These are phyloP conservation scores for Talaromyces verruculosus DNA, from an alignment of 2,329 filamentous ascomycete species.

Conservation along the genomic window DNA sequence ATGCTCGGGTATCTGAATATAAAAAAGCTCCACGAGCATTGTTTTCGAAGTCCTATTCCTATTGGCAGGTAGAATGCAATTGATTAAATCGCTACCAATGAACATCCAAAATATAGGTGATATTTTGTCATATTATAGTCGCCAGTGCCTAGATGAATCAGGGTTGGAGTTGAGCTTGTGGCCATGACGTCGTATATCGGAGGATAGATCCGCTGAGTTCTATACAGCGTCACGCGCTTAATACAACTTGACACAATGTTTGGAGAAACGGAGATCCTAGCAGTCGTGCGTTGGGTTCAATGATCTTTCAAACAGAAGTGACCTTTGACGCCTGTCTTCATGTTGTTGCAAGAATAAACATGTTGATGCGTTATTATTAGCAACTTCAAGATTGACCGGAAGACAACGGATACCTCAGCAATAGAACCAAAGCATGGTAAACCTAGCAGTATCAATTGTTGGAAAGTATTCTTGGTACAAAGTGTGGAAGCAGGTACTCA, in stretches of 20 bases:
- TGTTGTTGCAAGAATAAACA: not conserved
- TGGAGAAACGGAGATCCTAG: not conserved
- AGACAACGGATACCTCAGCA: not conserved
- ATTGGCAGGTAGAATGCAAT: not conserved
- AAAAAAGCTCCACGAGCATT: not conserved
- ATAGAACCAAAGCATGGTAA: not conserved
- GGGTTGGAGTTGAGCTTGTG: not conserved
- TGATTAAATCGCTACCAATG: not conserved
- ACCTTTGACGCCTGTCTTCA: not conserved
- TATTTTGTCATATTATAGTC: not conserved
- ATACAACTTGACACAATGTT: not conserved
- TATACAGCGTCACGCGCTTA: not conserved
- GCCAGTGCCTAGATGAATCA: not conserved
- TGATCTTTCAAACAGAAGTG: not conserved
- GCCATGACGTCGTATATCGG: slow-evolving; percentile 1
- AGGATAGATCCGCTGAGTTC: not conserved
- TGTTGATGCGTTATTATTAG: not conserved
- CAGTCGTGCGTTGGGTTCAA: not conserved
- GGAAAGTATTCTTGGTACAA: not conserved
- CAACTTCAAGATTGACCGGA: not conserved
- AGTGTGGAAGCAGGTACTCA: not conserved
- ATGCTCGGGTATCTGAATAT: not conserved
- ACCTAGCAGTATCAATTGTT: not conserved
- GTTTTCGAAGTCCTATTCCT: not conserved
- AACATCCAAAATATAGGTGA: not conserved